Percentiles rank a stretch among this genome's conserved stretches.
phyloP scores from a whole-genome alignment of 805 yeast species.

The Candida alai region DNA sequence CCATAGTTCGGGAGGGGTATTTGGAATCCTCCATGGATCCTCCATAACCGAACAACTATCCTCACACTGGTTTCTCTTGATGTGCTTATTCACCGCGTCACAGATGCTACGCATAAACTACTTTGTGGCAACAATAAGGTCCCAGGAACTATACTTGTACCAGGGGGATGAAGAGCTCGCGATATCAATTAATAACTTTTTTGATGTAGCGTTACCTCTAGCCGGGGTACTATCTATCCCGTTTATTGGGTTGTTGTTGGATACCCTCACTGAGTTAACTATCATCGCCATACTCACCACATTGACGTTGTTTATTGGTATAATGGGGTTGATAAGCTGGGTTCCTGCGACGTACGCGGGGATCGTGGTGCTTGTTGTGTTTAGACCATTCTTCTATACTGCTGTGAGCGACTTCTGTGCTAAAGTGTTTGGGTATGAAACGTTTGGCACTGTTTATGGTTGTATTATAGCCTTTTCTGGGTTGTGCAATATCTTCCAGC shows the following conservation, averaged over 20 bases:
- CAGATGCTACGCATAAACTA: slow-evolving; percentile 92
- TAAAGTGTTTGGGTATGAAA: slow-evolving; percentile 87
- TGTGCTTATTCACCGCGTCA: slow-evolving; percentile 75
- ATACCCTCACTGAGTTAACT: slow-evolving; percentile 61
- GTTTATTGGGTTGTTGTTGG: slow-evolving; percentile 75
- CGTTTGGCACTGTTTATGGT: slow-evolving; percentile 91
- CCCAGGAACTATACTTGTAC: slow-evolving; percentile 76
- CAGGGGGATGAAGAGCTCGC: slow-evolving; percentile 49
- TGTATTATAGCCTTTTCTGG: slow-evolving; percentile 81
- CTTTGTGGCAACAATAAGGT: slow-evolving; percentile 82
- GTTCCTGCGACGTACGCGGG: slow-evolving; percentile 61
- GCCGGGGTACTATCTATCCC: slow-evolving; percentile 90
- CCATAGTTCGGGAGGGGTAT: slow-evolving; percentile 59
- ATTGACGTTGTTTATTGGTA: slow-evolving; percentile 62
- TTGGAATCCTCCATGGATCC: slow-evolving; percentile 74
- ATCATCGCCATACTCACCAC: slow-evolving; percentile 50
- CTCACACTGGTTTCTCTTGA: slow-evolving; percentile 73
- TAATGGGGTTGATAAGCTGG: slow-evolving; percentile 62
- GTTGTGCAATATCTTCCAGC: slow-evolving; percentile 69
- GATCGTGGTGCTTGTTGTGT: slow-evolving; percentile 67
- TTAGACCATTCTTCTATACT: slow-evolving; percentile 90
- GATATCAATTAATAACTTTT: slow-evolving; percentile 59
- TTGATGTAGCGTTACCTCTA: slow-evolving; percentile 81
- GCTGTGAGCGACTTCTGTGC: slow-evolving; percentile 89
- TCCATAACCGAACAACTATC: slow-evolving; percentile 46